These are phyloP conservation scores for Leptographium radiaticola DNA, from an alignment of 2,329 filamentous ascomycete genomes.

Conservation along the genomic window DNA sequence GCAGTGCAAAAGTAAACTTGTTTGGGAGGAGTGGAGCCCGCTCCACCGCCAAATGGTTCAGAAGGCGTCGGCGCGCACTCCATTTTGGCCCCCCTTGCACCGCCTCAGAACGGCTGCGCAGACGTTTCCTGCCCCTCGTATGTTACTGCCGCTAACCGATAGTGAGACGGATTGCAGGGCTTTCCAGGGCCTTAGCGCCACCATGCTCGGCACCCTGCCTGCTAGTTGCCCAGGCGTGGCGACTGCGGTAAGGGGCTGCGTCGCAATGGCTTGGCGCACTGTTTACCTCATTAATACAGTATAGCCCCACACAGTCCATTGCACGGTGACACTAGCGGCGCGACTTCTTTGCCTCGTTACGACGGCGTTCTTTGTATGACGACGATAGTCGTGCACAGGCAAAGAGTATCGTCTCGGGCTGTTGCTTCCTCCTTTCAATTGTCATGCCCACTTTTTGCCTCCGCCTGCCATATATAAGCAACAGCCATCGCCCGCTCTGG, in stretches of 20 bases:
- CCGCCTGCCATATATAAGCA: neutral
- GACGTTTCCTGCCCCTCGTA: neutral
- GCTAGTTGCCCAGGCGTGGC: neutral
- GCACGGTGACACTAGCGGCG: neutral
- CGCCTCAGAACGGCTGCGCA: neutral
- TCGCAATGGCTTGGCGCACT: neutral
- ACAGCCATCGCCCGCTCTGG: neutral
- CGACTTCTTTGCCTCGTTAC: neutral
- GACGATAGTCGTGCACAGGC: neutral
- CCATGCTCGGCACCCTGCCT: neutral
- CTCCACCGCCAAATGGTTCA: neutral
- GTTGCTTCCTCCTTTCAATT: neutral
- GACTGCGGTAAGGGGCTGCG: neutral
- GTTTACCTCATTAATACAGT: neutral
- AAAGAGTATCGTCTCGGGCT: neutral
- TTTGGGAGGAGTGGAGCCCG: neutral
- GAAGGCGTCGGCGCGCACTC: neutral
- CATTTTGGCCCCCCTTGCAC: neutral
- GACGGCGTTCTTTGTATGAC: neutral
- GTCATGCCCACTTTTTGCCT: neutral
- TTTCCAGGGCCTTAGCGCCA: neutral
- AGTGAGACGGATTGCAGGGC: conserved; percentile 1
- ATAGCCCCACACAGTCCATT: neutral
- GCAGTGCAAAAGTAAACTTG: neutral
- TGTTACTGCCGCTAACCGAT: neutral